A percentile compares a stretch with the other conserved stretches of the same genome.
phyloP scores from a whole-genome alignment of 2,329 filamentous ascomycete genomes.

The Diaporthe citri region DNA sequence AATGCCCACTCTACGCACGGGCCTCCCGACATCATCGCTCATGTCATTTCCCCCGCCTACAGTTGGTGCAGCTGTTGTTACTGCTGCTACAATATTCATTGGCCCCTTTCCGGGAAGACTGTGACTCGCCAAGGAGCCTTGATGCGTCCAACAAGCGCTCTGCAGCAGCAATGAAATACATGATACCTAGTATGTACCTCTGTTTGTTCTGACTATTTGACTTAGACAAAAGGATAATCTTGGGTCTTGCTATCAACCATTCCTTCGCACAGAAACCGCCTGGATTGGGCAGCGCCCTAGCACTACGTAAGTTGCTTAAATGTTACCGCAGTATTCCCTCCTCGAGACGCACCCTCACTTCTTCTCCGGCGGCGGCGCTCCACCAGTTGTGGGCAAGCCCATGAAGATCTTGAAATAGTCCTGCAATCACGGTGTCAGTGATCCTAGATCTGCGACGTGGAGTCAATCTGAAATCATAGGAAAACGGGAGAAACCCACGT shows the following conservation, averaged over 20 bases:
- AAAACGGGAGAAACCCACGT: conserved; percentile 63
- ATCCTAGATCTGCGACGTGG: not conserved
- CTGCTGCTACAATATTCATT: not conserved
- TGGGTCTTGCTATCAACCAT: not conserved
- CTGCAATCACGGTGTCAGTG: conserved; percentile 52
- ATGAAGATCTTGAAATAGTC: conserved; percentile 93
- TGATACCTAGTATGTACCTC: not conserved
- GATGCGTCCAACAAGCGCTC: not conserved
- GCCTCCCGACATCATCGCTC: not conserved
- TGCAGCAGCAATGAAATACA: not conserved
- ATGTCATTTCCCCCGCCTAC: not conserved
- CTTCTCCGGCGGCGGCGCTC: conserved; percentile 66
- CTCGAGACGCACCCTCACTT: conserved; percentile 50
- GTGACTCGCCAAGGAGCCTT: not conserved
- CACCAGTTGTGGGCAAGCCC: conserved; percentile 87
- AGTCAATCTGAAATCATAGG: not conserved
- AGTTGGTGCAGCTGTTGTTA: not conserved
- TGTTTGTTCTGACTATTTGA: not conserved
- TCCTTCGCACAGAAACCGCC: not conserved
- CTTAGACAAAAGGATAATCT: not conserved
- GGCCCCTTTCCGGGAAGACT: too few species aligned
- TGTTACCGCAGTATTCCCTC: not conserved
- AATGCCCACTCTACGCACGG: not conserved
- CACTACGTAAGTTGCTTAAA: not conserved
- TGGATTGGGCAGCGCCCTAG: not conserved